phyloP scores from a whole-genome alignment of 352 stramenopile genomes.

The Globisporangium iwayamae region DNA sequence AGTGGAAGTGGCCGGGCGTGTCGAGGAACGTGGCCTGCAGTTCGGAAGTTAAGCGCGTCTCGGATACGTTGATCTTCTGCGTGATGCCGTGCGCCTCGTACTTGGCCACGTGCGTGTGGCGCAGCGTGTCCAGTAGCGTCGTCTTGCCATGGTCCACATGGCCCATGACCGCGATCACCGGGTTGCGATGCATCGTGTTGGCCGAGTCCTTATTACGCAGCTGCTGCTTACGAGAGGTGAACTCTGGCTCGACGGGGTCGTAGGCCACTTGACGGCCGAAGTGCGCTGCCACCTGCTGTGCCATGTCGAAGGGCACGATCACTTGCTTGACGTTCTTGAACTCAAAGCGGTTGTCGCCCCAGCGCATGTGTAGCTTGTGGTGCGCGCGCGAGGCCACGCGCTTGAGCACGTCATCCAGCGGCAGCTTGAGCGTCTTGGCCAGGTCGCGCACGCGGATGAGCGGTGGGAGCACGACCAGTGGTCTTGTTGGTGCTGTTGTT shows the following conservation, averaged over 20 bases:
- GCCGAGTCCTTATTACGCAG: neutral
- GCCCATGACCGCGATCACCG: conserved; percentile 99
- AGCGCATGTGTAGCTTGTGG: conserved; percentile 52
- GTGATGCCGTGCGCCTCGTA: conserved; percentile 98
- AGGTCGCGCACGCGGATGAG: conserved; percentile 76
- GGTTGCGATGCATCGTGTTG: conserved; percentile 67
- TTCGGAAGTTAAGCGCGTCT: conserved; percentile 74
- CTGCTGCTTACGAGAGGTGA: conserved; percentile 27
- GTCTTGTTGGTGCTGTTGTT: conserved; percentile 7
- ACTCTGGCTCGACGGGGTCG: conserved; percentile 56
- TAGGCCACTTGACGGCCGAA: conserved; percentile 45
- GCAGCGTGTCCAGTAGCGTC: conserved; percentile 97
- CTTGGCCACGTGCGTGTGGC: conserved; percentile 84
- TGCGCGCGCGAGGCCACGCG: conserved; percentile 49
- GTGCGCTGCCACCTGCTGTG: conserved; percentile 44
- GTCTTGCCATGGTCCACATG: conserved; percentile 99
- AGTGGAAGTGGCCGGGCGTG: conserved; percentile 98
- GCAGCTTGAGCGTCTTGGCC: conserved; percentile 61
- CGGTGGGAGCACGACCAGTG: conserved; percentile 21
- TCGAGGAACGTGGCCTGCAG: conserved; percentile 95
- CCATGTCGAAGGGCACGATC: conserved; percentile 60
- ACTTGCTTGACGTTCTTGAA: conserved; percentile 81
- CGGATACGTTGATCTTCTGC: conserved; percentile 97
- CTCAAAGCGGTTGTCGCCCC: conserved; percentile 44
- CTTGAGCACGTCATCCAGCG: conserved; percentile 73